These are phyloP conservation scores for Dactylonectria macrodidyma DNA, from an alignment of 2,329 filamentous ascomycete genomes.

Conservation along the genomic window DNA sequence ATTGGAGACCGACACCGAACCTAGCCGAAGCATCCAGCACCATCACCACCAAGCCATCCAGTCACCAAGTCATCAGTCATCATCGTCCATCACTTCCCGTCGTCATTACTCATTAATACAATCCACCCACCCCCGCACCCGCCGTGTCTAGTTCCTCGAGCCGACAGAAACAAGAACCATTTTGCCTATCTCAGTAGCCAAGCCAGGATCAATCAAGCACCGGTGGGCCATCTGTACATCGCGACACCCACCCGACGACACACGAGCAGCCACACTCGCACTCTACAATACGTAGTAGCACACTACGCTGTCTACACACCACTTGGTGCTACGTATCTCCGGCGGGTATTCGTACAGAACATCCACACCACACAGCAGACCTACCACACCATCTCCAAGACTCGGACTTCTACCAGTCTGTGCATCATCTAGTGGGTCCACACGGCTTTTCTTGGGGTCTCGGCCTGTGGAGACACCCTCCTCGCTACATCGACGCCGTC, in stretches of 20 bases:
- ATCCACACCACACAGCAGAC: slow-evolving; percentile 16
- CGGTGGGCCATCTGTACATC: slow-evolving; percentile 9
- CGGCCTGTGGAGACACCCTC: slow-evolving; percentile 24
- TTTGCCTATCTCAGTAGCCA: slow-evolving; percentile 6
- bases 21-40: slow-evolving; percentile 25
- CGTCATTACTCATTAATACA: slow-evolving; percentile 24
- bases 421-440: slow-evolving; percentile 35
- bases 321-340: background rate
- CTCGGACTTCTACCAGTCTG: slow-evolving; percentile 25
- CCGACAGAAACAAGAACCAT: background rate
- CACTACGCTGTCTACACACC: background rate
- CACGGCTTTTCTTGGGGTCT: slow-evolving; percentile 29
- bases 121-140: background rate
- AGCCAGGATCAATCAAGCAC: slow-evolving; percentile 11
- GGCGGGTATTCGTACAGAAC: slow-evolving; percentile 18
- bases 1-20: slow-evolving; percentile 29
- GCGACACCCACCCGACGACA: slow-evolving; percentile 18
- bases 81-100: slow-evolving; percentile 19
- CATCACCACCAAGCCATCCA: slow-evolving; percentile 5
- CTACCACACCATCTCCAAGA: slow-evolving; percentile 25
- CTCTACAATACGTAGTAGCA: background rate
- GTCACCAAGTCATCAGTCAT: slow-evolving; percentile 24
- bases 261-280: background rate
- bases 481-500: slow-evolving; percentile 23
- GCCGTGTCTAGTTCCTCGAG: background rate